Evolutionary conservation across 805 yeast species (phyloP).

Genomic region (Candida anglica): DNA sequence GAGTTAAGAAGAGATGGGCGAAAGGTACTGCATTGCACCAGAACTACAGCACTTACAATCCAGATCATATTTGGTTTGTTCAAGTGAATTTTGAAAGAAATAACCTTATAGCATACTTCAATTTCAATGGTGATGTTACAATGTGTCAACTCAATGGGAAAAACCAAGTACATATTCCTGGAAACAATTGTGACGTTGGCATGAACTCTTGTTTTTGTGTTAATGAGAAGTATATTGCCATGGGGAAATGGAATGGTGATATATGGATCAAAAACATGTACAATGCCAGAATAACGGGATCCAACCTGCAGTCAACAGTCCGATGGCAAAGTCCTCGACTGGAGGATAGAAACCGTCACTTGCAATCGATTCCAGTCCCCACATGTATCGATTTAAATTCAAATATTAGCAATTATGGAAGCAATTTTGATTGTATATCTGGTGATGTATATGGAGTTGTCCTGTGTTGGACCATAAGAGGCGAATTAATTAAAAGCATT

Average conservation of each 20-base stretch:
- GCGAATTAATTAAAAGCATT: constrained; percentile 9
- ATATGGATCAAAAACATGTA: constrained; percentile 29
- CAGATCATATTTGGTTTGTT: constrained; percentile 15
- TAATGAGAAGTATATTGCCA: constrained; percentile 30
- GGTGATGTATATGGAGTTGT: constrained; percentile 20
- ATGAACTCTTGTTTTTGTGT: constrained; percentile 16
- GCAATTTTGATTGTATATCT: constrained; percentile 22
- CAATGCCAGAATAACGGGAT: constrained; percentile 26
- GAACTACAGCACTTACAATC: constrained; percentile 26
- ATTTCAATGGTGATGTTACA: constrained; percentile 23
- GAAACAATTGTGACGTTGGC: constrained; percentile 13
- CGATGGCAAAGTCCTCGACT: no score
- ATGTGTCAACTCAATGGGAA: constrained; percentile 25
- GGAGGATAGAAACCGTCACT: no score
- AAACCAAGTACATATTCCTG: constrained; percentile 37
- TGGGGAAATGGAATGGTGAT: constrained; percentile 25
- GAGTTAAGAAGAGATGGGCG: constrained; percentile 34
- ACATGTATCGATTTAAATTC: constrained; percentile 2
- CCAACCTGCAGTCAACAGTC: constrained; percentile 16
- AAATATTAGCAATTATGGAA: constrained; percentile 9
- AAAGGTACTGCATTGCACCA: constrained; percentile 26
- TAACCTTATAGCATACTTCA: constrained; percentile 24
- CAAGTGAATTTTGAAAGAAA: constrained; percentile 7
- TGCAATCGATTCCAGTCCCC: no score
- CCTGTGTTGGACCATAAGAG: constrained; percentile 21